Conservation (phyloP, 441 rosid genomes). For the Capsella rubella region DNA sequence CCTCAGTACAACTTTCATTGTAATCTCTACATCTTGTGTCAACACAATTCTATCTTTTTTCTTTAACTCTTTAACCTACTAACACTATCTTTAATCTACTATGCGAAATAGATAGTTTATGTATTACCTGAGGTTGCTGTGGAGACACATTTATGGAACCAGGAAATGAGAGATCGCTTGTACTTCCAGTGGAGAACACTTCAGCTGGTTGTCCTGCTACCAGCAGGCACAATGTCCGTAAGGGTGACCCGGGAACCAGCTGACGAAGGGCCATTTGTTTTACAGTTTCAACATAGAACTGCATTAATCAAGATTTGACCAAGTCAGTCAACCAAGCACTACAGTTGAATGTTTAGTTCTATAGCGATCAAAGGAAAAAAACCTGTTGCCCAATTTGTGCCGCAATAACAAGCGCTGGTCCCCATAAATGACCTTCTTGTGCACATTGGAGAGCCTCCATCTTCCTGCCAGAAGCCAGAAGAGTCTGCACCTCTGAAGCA, state of each 20-base stretch:
- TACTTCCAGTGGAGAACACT: slow-evolving; percentile 65
- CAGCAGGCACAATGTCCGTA: slow-evolving; percentile 94
- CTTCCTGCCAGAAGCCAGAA: slow-evolving; percentile 94
- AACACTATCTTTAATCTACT: neutral
- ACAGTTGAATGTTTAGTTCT: slow-evolving; percentile 11
- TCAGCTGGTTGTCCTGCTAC: slow-evolving; percentile 99
- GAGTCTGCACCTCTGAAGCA: slow-evolving; percentile 91
- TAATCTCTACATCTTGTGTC: neutral
- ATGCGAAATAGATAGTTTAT: neutral
- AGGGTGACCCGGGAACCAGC: slow-evolving; percentile 92
- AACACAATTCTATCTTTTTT: neutral
- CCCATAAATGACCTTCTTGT: slow-evolving; percentile 97
- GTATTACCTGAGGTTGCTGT: slow-evolving; percentile 67
- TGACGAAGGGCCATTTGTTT: slow-evolving; percentile 97
- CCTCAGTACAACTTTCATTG: neutral
- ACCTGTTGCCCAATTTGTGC: slow-evolving; percentile 98
- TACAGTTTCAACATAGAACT: slow-evolving; percentile 92
- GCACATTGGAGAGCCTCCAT: slow-evolving; percentile 86
- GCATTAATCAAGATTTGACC: slow-evolving; percentile 43
- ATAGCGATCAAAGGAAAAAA: slow-evolving; percentile 38
- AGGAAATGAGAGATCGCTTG: slow-evolving; percentile 48
- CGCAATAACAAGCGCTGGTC: slow-evolving; percentile 97
- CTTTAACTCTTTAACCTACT: slow-evolving; percentile 12
- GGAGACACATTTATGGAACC: slow-evolving; percentile 52
- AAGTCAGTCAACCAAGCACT: slow-evolving; percentile 33